Percentiles rank a stretch among this genome's conserved stretches.
Conservation (phyloP, 352 stramenopile species). For the Globisporangium ultimum region DNA sequence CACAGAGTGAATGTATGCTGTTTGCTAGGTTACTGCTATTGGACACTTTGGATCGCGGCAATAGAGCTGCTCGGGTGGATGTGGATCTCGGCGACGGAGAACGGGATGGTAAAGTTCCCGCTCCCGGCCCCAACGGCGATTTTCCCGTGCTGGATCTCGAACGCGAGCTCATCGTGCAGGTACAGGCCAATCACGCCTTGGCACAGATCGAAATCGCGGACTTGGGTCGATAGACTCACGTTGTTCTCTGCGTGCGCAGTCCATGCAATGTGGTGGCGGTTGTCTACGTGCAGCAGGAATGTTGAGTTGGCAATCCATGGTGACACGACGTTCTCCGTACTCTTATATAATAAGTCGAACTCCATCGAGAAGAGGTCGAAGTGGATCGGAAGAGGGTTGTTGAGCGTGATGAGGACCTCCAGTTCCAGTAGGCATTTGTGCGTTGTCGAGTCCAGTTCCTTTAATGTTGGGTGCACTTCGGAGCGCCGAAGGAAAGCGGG, state of each 20-base stretch:
- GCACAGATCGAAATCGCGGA: conserved; percentile 63
- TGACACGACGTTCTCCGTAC: conserved; percentile 12
- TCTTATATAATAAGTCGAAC: conserved; percentile 69
- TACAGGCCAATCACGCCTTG: conserved; percentile 64
- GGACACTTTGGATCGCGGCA: neutral
- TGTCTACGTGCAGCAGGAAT: conserved; percentile 49
- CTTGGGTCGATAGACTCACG: conserved; percentile 45
- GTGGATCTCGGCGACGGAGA: conserved; percentile 59
- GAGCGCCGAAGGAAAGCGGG: conserved; percentile 67
- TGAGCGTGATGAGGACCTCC: conserved; percentile 63
- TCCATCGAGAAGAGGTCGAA: conserved; percentile 69
- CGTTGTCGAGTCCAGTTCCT: conserved; percentile 71
- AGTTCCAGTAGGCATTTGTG: conserved; percentile 69
- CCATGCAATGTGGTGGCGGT: conserved; percentile 53
- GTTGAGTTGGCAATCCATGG: conserved; percentile 9
- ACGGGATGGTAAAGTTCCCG: conserved; percentile 73
- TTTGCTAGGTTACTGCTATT: neutral
- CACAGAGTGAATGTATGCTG: neutral
- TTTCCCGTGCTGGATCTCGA: conserved; percentile 58
- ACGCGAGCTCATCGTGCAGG: conserved; percentile 55
- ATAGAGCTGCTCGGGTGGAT: conserved; percentile 37
- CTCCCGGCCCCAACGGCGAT: conserved; percentile 54
- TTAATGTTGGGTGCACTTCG: conserved; percentile 51
- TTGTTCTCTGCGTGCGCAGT: conserved; percentile 61
- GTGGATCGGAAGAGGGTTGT: conserved; percentile 79